Evolutionary conservation across 2,329 filamentous ascomycete genomes (phyloP).

Genomic region (Blastomyces gilchristii): DNA sequence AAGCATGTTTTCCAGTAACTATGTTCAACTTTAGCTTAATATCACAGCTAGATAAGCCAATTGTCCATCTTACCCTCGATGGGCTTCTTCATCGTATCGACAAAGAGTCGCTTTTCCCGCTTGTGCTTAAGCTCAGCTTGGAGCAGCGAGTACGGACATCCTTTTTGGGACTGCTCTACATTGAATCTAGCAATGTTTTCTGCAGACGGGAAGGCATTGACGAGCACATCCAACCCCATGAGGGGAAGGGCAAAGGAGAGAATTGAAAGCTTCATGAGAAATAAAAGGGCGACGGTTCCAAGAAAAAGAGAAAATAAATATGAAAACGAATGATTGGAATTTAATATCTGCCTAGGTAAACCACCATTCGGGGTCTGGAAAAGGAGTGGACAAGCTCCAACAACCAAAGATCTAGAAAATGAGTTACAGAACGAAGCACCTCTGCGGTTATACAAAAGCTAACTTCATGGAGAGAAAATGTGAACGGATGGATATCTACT

Average conservation of each 20-base stretch:
- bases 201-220: slow-evolving; percentile 3
- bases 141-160: background rate
- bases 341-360: background rate
- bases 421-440: background rate
- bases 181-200: slow-evolving; percentile 6
- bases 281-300: background rate
- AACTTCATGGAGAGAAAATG: background rate
- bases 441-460: background rate
- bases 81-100: slow-evolving; percentile 4
- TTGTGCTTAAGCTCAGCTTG: slow-evolving; percentile 5
- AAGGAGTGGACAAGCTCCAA: slow-evolving; percentile 4
- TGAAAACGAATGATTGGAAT: background rate
- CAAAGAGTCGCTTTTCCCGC: background rate
- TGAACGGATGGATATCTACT: background rate
- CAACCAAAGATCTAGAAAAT: background rate
- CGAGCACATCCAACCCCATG: slow-evolving; percentile 1
- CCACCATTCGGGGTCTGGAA: background rate
- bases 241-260: background rate
- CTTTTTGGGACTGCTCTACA: background rate
- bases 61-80: background rate
- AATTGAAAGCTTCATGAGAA: slow-evolving; percentile 5
- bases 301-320: background rate
- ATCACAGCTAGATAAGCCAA: background rate
- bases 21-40: background rate
- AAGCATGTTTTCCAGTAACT: slow-evolving; percentile 29